These are phyloP conservation scores for Zizania palustris DNA, from an alignment of 202 grass and related monocot species.

Conservation along the genomic window DNA sequence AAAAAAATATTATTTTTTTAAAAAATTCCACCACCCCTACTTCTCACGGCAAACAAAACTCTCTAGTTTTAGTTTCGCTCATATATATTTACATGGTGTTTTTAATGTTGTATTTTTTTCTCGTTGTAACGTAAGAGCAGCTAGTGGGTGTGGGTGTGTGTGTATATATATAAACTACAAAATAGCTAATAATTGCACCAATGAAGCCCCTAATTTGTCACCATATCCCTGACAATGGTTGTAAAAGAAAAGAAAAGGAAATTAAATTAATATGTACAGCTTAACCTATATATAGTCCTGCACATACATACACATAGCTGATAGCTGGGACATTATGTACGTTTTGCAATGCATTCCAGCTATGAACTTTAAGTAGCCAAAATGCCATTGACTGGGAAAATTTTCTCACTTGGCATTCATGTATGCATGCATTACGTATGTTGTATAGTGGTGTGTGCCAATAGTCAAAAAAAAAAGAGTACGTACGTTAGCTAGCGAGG, in stretches of 20 bases:
- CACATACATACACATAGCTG: background rate
- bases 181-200: background rate
- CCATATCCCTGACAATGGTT: no score
- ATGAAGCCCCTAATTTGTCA: background rate
- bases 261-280: background rate
- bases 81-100: no score
- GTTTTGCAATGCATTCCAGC: background rate
- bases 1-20: no score
- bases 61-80: no score
- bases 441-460: conserved; percentile 39
- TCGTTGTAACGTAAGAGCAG: no score
- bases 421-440: background rate
- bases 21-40: no score
- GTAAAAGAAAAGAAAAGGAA: background rate
- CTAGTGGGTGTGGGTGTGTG: no score
- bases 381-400: background rate
- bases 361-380: background rate
- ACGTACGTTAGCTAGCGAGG: background rate
- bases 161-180: no score
- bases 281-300: background rate
- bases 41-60: no score
- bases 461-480: conserved; percentile 1
- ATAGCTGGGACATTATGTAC: background rate
- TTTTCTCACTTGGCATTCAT: conserved; percentile 31
- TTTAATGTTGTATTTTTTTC: no score